Evolutionary conservation across 2,329 filamentous ascomycete genomes (phyloP), one percentile per base, ranked within the genome.

Genomic region (Paracamarosporium sp.): DNA sequence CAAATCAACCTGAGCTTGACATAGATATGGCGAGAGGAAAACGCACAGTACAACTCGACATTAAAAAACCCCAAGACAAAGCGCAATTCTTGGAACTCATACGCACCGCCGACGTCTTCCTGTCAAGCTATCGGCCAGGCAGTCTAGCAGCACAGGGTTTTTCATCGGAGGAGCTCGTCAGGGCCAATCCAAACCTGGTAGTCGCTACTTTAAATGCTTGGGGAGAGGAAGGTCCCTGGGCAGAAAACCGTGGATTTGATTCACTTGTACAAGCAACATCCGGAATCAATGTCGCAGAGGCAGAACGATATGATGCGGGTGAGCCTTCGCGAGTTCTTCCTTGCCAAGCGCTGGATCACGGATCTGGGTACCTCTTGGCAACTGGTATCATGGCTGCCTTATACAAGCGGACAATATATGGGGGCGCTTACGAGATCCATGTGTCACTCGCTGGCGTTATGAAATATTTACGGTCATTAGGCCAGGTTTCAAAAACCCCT

Each of bases 331-430:
- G 78, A 1, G 71, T 79, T 0, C 72, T 80, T 30, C 85, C 85
- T 0, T 85, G 81, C 53, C 85, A 87, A 68, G 84, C 81, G 0
- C 76, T 87, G 0, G 85, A 88, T 64, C 83, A 87, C 58, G 82
- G 79, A 0, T 78, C 78, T 0, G 85, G 85, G 0, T 87, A 84
- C 53, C 74, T 87, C 20, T 76, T 88, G 0, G 83, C 85, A 0
- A 73, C 83, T 0, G 84, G 85, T 0, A 78, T 87, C 2, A 71
- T 78, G 24, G 80, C 83, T 0, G 84, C 85, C 0, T 41, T 87
- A 4, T 82, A 84, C 57, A 78, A 77, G 48, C 77, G 80, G 13
- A 78, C 78, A 0, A 72, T 61, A 0, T 74, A 78, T 17, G 82
- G 82, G 1, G 81, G 82, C 0, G 76, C 79, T 0, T 87, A 82